These are phyloP conservation scores for Amphichorda felina DNA, from an alignment of 2,329 filamentous ascomycete genomes.

Conservation along the genomic window DNA sequence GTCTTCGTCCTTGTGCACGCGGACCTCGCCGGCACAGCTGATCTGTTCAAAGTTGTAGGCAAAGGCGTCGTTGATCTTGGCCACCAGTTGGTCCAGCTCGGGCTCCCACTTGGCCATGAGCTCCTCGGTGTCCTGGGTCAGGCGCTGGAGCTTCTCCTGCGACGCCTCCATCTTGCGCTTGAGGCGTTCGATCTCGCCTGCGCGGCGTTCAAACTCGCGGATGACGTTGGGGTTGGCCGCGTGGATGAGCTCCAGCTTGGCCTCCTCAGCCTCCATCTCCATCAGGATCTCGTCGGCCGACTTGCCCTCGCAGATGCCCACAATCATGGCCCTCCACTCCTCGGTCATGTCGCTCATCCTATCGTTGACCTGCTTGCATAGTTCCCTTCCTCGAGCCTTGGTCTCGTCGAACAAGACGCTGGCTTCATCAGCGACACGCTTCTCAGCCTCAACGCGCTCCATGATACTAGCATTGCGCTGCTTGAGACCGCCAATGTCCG, in stretches of 20 bases:
- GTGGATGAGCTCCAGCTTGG: constrained; percentile 69
- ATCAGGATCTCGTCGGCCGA: constrained; percentile 53
- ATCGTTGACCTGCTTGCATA: constrained; percentile 20
- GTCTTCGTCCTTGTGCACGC: constrained; percentile 78
- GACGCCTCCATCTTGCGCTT: constrained; percentile 42
- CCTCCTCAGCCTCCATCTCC: constrained; percentile 62
- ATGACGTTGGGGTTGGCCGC: constrained; percentile 66
- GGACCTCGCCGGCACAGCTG: constrained; percentile 84
- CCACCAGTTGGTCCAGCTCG: constrained; percentile 62
- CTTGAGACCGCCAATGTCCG: constrained; percentile 62
- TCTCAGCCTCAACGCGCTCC: constrained; percentile 33
- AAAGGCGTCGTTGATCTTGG: constrained; percentile 81
- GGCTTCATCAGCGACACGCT: constrained; percentile 21
- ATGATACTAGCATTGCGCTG: constrained; percentile 51
- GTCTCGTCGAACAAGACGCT: constrained; percentile 24
- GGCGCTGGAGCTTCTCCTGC: constrained; percentile 39
- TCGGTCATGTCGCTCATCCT: constrained; percentile 27
- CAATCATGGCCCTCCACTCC: constrained; percentile 26
- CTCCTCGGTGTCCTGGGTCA: constrained; percentile 47
- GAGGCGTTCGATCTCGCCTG: constrained; percentile 56
- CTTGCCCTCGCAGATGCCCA: constrained; percentile 32
- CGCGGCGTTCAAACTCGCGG: constrained; percentile 64
- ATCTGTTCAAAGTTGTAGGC: constrained; percentile 90
- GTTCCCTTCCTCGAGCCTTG: constrained; percentile 17
- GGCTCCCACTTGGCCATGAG: constrained; percentile 74